These are phyloP conservation scores for Onygenales sp. DNA, from an alignment of 2,329 filamentous ascomycete genomes.

Conservation along the genomic window DNA sequence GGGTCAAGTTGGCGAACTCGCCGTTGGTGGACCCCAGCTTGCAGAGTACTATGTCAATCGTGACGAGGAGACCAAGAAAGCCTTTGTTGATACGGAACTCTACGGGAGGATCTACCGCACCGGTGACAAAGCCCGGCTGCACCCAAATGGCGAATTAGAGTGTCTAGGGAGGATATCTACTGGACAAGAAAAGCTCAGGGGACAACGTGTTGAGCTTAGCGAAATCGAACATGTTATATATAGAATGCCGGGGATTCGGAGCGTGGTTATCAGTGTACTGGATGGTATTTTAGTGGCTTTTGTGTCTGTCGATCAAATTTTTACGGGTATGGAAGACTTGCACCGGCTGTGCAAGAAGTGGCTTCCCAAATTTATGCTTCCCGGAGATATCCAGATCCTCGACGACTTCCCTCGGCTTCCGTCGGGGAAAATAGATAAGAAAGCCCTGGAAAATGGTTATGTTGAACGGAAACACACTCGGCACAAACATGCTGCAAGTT, in stretches of 20 bases:
- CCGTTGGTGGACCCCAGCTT: constrained; percentile 69
- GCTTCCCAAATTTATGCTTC: constrained; percentile 78
- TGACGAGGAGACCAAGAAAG: constrained; percentile 59
- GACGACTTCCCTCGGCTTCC: constrained; percentile 61
- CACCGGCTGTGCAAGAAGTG: constrained; percentile 56
- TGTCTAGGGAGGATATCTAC: constrained; percentile 70
- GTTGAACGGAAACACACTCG: constrained; percentile 15
- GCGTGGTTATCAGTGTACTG: constrained; percentile 58
- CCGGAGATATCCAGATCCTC: constrained; percentile 59
- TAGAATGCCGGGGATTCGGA: constrained; percentile 52
- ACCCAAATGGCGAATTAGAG: constrained; percentile 61
- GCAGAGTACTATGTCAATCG: constrained; percentile 76
- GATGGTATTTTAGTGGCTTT: constrained; percentile 64
- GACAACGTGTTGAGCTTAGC: constrained; percentile 73
- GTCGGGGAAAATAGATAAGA: constrained; percentile 76
- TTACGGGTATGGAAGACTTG: constrained; percentile 37
- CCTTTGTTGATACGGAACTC: constrained; percentile 56
- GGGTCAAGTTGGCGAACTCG: constrained; percentile 68
- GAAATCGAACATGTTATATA: constrained; percentile 72
- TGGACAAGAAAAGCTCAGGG: constrained; percentile 78
- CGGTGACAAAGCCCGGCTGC: constrained; percentile 69
- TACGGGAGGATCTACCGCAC: constrained; percentile 72
- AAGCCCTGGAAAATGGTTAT: constrained; percentile 51
- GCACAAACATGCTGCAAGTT: constrained; percentile 7
- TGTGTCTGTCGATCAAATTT: constrained; percentile 46